Evolutionary conservation across 176 grass and related monocot genomes (phyloP).

Genomic region (Secale cereale): DNA sequence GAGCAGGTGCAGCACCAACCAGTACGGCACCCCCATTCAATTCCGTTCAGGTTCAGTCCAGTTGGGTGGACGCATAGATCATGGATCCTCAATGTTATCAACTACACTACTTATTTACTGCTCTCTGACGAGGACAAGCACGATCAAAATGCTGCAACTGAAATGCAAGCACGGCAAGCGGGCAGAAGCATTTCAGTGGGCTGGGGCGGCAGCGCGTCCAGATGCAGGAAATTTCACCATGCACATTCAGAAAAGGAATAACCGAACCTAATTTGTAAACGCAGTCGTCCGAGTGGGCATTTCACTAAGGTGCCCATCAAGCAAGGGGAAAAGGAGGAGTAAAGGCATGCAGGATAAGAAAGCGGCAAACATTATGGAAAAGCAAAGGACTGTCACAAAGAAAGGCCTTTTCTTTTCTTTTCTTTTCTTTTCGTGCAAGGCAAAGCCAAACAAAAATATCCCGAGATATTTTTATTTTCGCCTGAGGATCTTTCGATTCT

Average conservation of each 20-base stretch:
- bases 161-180: not conserved
- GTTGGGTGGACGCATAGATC: not conserved
- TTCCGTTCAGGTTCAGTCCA: not conserved
- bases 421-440: not conserved
- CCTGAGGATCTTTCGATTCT: not conserved
- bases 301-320: not conserved
- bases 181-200: not conserved
- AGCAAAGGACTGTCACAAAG: not conserved
- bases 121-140: not conserved
- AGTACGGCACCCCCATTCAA: not conserved
- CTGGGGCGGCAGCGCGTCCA: not conserved
- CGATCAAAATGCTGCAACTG: not conserved
- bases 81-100: not conserved
- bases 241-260: not conserved
- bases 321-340: not conserved
- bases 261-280: not conserved
- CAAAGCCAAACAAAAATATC: slow-evolving; percentile 7
- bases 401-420: no score
- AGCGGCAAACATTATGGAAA: not conserved
- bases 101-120: not conserved
- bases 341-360: slow-evolving; percentile 13
- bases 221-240: not conserved
- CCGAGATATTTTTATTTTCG: not conserved
- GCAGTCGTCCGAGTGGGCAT: not conserved
- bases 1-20: not conserved